These are phyloP conservation scores for Exophiala bonariae DNA, from an alignment of 2,329 filamentous ascomycete genomes.

Conservation along the genomic window DNA sequence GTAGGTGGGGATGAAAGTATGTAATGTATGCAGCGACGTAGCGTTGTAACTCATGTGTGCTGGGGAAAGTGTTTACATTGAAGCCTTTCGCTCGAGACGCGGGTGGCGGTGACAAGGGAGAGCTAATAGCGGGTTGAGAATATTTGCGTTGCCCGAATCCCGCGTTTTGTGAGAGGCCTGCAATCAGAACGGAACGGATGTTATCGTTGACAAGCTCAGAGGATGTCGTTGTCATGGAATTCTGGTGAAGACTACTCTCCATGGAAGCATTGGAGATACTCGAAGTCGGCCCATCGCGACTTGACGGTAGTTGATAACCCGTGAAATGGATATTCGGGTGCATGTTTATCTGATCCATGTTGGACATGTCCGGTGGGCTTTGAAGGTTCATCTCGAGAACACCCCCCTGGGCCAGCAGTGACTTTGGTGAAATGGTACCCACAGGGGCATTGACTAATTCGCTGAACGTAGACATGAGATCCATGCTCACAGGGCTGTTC, in stretches of 20 bases:
- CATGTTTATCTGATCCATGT: constrained; percentile 66
- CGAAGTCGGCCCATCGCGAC: constrained; percentile 39
- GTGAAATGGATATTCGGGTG: constrained; percentile 53
- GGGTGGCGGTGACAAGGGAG: constrained; percentile 48
- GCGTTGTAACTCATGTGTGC: constrained; percentile 80
- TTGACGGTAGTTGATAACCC: constrained; percentile 48
- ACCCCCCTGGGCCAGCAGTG: constrained; percentile 63
- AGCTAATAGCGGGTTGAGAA: constrained; percentile 58
- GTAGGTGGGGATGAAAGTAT: constrained; percentile 90
- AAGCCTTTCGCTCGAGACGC: constrained; percentile 26
- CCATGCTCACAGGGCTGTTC: constrained; percentile 69
- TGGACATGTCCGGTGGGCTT: constrained; percentile 73
- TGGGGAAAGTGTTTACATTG: constrained; percentile 65
- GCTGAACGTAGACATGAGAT: constrained; percentile 73
- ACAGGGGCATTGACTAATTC: constrained; percentile 67
- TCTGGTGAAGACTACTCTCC: constrained; percentile 63
- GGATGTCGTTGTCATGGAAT: constrained; percentile 56
- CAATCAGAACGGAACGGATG: constrained; percentile 63
- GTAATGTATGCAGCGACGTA: constrained; percentile 88
- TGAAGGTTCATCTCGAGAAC: constrained; percentile 72
- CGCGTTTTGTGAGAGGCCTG: constrained; percentile 61
- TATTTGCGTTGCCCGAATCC: constrained; percentile 59
- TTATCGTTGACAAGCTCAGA: constrained; percentile 67
- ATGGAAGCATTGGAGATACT: constrained; percentile 48
- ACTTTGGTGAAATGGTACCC: constrained; percentile 75